A percentile compares a stretch with the other conserved stretches of the same genome.
phyloP scores from a whole-genome alignment of 2,329 filamentous ascomycete species.

The Nannizziopsis arthrosporioides region DNA sequence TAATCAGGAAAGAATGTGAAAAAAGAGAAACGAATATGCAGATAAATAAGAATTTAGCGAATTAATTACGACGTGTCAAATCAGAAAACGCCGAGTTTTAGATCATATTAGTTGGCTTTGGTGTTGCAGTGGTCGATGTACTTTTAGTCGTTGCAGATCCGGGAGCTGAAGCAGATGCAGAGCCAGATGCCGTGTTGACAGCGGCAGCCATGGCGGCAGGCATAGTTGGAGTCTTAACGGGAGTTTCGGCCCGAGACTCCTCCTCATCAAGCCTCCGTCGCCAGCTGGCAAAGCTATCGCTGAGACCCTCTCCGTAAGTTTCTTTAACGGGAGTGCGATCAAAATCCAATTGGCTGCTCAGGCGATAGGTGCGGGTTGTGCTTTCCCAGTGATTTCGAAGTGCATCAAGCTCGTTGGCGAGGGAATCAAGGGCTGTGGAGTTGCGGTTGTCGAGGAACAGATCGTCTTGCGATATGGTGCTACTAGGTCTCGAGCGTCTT shows the following conservation, averaged over 20 bases:
- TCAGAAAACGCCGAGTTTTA: not conserved
- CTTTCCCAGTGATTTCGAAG: constrained; percentile 88
- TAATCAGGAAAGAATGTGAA: not conserved
- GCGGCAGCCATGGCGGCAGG: not conserved
- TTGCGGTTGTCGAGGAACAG: constrained; percentile 40
- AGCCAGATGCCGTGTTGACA: not conserved
- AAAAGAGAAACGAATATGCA: not conserved
- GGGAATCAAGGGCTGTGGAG: constrained; percentile 68
- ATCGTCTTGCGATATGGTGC: constrained; percentile 34
- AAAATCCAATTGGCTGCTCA: constrained; percentile 83
- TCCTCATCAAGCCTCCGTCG: constrained; percentile 60
- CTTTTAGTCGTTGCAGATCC: not conserved
- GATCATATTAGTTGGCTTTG: constrained; percentile 6
- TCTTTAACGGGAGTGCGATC: constrained; percentile 47
- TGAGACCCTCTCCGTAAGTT: constrained; percentile 40
- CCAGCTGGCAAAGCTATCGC: constrained; percentile 67
- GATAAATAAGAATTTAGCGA: not conserved
- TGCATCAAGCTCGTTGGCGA: constrained; percentile 84
- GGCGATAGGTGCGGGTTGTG: constrained; percentile 85
- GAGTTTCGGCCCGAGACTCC: constrained; percentile 27
- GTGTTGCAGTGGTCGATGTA: not conserved
- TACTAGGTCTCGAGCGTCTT: constrained; percentile 30
- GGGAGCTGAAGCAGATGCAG: not conserved
- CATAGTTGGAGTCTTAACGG: constrained; percentile 11
- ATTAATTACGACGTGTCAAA: not conserved